A percentile compares a stretch with the other conserved stretches of the same genome.
These are phyloP conservation scores for Neurospora tetraspora DNA, from an alignment of 495 filamentous ascomycete genomes.

Conservation along the genomic window DNA sequence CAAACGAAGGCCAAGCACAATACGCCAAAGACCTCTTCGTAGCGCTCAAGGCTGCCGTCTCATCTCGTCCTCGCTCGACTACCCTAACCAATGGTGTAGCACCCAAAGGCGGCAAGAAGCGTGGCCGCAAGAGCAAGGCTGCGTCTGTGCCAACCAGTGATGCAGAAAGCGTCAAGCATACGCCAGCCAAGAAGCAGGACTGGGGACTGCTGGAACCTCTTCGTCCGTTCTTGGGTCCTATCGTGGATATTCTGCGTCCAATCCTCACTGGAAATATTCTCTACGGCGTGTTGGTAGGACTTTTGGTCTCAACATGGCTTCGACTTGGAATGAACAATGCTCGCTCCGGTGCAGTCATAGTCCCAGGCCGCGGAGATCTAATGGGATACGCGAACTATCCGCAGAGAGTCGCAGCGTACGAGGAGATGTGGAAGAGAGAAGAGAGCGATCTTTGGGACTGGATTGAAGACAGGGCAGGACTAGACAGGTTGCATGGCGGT, in stretches of 20 bases:
- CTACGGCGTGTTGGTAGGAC: conserved; percentile 47
- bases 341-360: not conserved
- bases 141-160: conserved; percentile 31
- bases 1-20: conserved; percentile 75
- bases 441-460: conserved; percentile 93
- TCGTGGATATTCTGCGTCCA: conserved; percentile 59
- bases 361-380: conserved; percentile 18
- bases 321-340: conserved; percentile 30
- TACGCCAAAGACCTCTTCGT: conserved; percentile 71
- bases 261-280: conserved; percentile 61
- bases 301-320: conserved; percentile 49
- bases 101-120: conserved; percentile 43
- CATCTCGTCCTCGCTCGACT: conserved; percentile 45
- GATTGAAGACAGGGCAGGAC: conserved; percentile 79
- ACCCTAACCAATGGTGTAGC: conserved; percentile 26
- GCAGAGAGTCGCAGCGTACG: conserved; percentile 73
- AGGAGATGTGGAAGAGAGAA: conserved; percentile 84
- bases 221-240: conserved; percentile 56
- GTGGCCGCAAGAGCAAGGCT: conserved; percentile 47
- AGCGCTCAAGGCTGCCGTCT: conserved; percentile 61
- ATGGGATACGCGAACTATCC: conserved; percentile 37
- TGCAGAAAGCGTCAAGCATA: conserved; percentile 31
- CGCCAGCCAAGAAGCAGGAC: conserved; percentile 28
- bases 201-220: conserved; percentile 82
- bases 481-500: conserved; percentile 50